These are phyloP conservation scores for Salix viminalis DNA, from an alignment of 345 rosid genomes.

Conservation along the genomic window DNA sequence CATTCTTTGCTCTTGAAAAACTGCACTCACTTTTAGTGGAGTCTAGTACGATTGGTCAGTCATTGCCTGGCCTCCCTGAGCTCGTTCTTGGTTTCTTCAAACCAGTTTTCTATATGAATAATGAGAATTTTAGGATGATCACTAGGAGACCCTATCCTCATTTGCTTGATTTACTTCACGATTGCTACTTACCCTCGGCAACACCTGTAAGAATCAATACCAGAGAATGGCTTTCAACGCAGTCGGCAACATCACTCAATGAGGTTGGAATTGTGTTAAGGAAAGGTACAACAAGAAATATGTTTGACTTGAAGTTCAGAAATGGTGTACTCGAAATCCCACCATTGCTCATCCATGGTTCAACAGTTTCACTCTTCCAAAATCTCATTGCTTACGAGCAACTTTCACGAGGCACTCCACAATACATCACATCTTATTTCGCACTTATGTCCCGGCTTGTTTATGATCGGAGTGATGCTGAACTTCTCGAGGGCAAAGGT, in stretches of 20 bases:
- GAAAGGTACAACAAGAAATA: slow-evolving; percentile 2
- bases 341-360: slow-evolving; percentile 20
- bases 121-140: not conserved
- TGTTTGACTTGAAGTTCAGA: slow-evolving; percentile 24
- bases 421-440: slow-evolving; percentile 10
- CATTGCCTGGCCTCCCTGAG: not conserved
- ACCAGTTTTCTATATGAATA: not conserved
- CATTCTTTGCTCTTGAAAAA: slow-evolving; percentile 18
- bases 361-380: slow-evolving; percentile 22
- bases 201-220: not conserved
- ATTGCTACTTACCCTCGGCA: slow-evolving; percentile 3
- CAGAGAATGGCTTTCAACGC: not conserved
- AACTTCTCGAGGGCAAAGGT: not conserved
- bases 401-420: not conserved
- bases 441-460: slow-evolving; percentile 9
- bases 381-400: slow-evolving; percentile 38
- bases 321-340: slow-evolving; percentile 29
- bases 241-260: slow-evolving; percentile 12
- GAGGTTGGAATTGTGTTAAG: slow-evolving; percentile 37
- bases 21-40: not conserved
- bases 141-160: not conserved
- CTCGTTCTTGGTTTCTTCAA: slow-evolving; percentile 9
- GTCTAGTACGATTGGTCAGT: not conserved
- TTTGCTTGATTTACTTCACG: slow-evolving; percentile 12
- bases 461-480: slow-evolving; percentile 2